These are phyloP conservation scores for Xerocomellus amylosporus DNA, from an alignment of 768 basidiomycete genomes.

Conservation along the genomic window DNA sequence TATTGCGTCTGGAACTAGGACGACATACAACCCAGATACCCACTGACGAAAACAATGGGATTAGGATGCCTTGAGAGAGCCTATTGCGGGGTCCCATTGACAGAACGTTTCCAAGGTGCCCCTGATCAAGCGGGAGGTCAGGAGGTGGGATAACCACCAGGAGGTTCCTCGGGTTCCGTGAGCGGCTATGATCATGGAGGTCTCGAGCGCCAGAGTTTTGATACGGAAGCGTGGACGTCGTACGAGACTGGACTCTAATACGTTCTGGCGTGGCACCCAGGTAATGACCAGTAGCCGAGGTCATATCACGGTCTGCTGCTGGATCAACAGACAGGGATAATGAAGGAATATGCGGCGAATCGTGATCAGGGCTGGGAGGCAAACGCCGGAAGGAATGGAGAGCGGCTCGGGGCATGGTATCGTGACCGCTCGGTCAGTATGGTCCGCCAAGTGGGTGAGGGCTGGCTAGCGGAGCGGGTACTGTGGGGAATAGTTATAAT, in stretches of 20 bases:
- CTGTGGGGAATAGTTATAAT: constrained; percentile 8
- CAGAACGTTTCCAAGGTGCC: constrained; percentile 55
- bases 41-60: constrained; percentile 76
- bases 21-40: constrained; percentile 1
- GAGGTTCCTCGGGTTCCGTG: constrained; percentile 48
- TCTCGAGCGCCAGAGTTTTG: constrained; percentile 47
- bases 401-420: neutral
- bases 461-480: neutral
- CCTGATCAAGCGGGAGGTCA: constrained; percentile 56
- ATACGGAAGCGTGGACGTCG: constrained; percentile 54
- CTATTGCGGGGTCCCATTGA: constrained; percentile 58
- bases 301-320: constrained; percentile 15
- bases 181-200: constrained; percentile 38
- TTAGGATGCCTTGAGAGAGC: constrained; percentile 63
- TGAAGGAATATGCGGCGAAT: neutral
- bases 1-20: neutral
- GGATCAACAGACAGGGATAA: neutral
- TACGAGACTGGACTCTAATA: constrained; percentile 36
- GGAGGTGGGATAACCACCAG: constrained; percentile 66
- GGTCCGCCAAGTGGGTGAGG: neutral
- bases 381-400: constrained; percentile 35
- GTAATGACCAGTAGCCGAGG: neutral
- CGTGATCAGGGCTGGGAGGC: constrained; percentile 32
- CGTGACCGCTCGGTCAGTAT: neutral
- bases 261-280: constrained; percentile 6